Percentiles rank a stretch among this genome's conserved stretches.
These are phyloP conservation scores for Phytopythium aichiense DNA, from an alignment of 352 stramenopile species.

Conservation along the genomic window DNA sequence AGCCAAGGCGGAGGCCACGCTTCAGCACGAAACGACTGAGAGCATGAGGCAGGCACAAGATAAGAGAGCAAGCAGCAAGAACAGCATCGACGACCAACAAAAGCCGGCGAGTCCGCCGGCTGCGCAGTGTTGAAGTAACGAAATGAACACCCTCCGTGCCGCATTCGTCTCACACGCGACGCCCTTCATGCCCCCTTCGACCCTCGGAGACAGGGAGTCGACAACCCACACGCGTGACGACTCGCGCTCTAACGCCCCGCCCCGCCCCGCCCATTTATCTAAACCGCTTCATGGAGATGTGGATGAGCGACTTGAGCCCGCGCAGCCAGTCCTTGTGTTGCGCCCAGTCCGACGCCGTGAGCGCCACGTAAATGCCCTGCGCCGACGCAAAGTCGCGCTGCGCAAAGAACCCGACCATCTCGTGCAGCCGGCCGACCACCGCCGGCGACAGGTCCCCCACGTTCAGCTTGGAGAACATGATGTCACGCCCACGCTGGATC, in stretches of 20 bases:
- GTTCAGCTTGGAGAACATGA: constrained; percentile 88
- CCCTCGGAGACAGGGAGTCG: neutral
- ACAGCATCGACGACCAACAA: neutral
- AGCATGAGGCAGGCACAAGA: too few species aligned
- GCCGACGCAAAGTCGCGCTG: constrained; percentile 75
- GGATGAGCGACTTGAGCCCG: constrained; percentile 95
- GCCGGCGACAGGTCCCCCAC: constrained; percentile 63
- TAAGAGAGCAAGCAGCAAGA: neutral
- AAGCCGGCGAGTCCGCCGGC: neutral
- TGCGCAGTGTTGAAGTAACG: constrained; percentile 1
- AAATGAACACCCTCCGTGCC: neutral
- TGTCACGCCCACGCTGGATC: constrained; percentile 81
- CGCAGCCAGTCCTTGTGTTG: constrained; percentile 98
- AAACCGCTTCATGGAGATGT: constrained; percentile 92
- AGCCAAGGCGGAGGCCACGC: too few species aligned
- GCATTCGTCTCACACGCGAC: neutral
- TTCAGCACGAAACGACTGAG: too few species aligned
- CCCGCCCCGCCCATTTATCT: constrained; percentile 45
- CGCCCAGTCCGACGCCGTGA: constrained; percentile 93
- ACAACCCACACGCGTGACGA: neutral
- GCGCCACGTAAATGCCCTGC: constrained; percentile 83
- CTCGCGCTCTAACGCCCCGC: constrained; percentile 2
- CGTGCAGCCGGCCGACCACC: constrained; percentile 69
- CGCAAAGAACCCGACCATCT: constrained; percentile 76
- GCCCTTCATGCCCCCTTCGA: neutral